A percentile compares a stretch with the other conserved stretches of the same genome.
Evolutionary conservation across 306 rosid species (phyloP).

Genomic region (Ziziphus jujuba): DNA sequence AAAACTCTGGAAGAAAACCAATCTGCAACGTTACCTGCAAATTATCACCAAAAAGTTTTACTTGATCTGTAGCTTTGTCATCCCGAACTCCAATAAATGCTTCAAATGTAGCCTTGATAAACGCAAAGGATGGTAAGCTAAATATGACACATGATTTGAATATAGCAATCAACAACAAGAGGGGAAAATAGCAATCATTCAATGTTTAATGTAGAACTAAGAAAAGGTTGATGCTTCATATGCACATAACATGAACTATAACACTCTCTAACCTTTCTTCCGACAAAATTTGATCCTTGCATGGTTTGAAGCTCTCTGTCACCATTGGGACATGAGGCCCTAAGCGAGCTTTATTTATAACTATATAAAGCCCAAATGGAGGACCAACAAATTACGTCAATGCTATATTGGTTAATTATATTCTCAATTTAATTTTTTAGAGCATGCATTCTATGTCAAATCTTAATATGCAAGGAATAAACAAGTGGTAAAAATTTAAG

Average conservation of each 20-base stretch:
- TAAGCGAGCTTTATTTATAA: background rate
- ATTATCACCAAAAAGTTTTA: conserved; percentile 89
- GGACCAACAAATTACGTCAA: background rate
- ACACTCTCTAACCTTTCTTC: too few relatives aligned
- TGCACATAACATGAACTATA: background rate
- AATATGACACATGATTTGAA: background rate
- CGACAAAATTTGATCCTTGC: background rate
- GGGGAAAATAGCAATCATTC: background rate
- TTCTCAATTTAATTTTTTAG: background rate
- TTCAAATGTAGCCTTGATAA: conserved; percentile 84
- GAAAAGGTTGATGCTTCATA: background rate
- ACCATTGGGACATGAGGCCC: background rate
- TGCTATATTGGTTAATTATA: background rate
- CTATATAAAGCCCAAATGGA: background rate
- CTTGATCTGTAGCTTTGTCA: conserved; percentile 81
- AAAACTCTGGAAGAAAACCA: conserved; percentile 13
- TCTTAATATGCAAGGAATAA: conserved; percentile 18
- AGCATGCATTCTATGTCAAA: background rate
- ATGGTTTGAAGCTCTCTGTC: background rate
- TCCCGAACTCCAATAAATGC: conserved; percentile 88
- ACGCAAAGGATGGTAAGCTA: background rate
- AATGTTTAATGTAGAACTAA: background rate
- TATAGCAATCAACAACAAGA: background rate
- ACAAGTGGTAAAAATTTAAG: conserved; percentile 7
- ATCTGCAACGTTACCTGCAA: conserved; percentile 55